phyloP scores from a whole-genome alignment of 257 asterid genomes.

The Salvia miltiorrhiza region DNA sequence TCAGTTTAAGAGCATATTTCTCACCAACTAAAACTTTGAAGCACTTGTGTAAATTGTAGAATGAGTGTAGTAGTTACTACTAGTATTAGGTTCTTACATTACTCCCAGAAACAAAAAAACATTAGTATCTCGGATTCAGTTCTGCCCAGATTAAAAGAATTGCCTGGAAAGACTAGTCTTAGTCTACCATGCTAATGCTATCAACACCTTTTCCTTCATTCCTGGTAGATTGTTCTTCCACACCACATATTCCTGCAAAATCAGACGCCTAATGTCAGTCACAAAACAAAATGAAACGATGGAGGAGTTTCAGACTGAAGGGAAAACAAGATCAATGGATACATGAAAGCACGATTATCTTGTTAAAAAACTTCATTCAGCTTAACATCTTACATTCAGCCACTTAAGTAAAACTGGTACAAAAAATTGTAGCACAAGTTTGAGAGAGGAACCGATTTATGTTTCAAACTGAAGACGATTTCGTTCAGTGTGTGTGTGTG shows the following conservation, averaged over 20 bases:
- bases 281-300: neutral
- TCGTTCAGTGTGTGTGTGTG: neutral
- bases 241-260: constrained; percentile 60
- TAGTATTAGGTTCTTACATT: constrained; percentile 7
- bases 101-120: constrained; percentile 17
- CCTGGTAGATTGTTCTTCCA: constrained; percentile 46
- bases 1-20: too few relatives aligned
- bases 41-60: constrained; percentile 2
- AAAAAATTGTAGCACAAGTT: neutral
- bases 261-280: neutral
- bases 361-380: neutral
- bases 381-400: neutral
- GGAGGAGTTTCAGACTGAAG: neutral
- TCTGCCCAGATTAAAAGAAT: constrained; percentile 15
- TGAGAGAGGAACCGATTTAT: neutral
- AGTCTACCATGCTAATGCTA: constrained; percentile 18
- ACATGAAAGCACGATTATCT: neutral
- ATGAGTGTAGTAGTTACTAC: neutral
- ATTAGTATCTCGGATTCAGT: neutral
- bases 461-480: neutral
- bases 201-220: constrained; percentile 32
- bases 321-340: neutral
- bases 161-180: constrained; percentile 30
- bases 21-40: neutral
- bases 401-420: neutral